These are phyloP conservation scores for Leptographium galeiforme DNA, from an alignment of 2,329 filamentous ascomycete species.

Conservation along the genomic window DNA sequence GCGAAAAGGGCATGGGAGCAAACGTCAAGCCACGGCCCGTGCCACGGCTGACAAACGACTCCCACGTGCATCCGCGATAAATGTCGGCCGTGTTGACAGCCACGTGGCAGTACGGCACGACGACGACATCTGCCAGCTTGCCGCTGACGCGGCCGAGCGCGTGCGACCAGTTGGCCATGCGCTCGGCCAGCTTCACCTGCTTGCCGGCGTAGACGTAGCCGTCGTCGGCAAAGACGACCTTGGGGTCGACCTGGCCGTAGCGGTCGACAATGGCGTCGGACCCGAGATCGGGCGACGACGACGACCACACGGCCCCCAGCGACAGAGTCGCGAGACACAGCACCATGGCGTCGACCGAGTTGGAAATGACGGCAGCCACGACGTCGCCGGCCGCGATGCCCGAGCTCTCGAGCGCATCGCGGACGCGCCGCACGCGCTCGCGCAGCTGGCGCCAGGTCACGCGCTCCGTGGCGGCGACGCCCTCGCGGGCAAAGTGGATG, in stretches of 20 bases:
- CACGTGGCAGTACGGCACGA: neutral
- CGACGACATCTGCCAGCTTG: conserved; percentile 2
- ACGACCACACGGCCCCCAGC: conserved; percentile 9
- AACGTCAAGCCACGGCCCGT: neutral
- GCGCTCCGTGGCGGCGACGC: conserved; percentile 23
- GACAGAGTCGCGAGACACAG: conserved; percentile 5
- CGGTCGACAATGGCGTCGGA: conserved; percentile 8
- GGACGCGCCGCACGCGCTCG: neutral
- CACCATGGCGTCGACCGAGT: conserved; percentile 6
- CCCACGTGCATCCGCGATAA: conserved; percentile 1
- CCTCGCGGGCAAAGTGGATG: conserved; percentile 36
- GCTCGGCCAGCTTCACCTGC: neutral
- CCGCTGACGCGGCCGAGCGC: neutral
- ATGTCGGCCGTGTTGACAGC: neutral
- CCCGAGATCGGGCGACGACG: conserved; percentile 8
- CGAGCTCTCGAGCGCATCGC: neutral
- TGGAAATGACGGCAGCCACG: conserved; percentile 8
- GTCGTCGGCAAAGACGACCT: conserved; percentile 6
- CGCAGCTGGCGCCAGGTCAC: conserved; percentile 4
- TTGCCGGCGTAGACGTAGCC: conserved; percentile 6
- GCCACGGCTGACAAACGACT: neutral
- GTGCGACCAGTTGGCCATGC: conserved; percentile 2
- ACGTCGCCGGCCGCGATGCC: conserved; percentile 3
- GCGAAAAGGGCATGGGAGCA: neutral
- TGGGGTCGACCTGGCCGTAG: conserved; percentile 6